phyloP scores from a whole-genome alignment of 345 rosid species.

The Anastatica hierochuntica region DNA sequence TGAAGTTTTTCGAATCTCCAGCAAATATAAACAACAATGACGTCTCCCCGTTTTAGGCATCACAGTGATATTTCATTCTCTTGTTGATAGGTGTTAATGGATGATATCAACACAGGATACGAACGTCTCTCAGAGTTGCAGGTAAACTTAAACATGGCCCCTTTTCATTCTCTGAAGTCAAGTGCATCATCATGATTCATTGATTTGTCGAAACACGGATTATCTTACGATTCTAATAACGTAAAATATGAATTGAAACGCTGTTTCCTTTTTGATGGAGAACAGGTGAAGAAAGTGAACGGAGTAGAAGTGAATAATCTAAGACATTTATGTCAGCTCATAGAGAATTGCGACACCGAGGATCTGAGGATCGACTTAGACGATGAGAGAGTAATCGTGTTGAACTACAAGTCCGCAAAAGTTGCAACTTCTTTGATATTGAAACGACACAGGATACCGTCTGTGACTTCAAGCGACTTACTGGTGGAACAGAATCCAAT shows the following conservation, averaged over 20 bases:
- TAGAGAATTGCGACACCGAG: conserved; percentile 44
- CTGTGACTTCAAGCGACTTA: conserved; percentile 51
- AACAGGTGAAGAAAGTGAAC: conserved; percentile 74
- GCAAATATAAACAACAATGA: too few relatives aligned
- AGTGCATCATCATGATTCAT: neutral
- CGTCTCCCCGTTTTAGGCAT: neutral
- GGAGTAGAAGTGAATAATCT: conserved; percentile 60
- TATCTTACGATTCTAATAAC: neutral
- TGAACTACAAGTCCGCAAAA: conserved; percentile 46
- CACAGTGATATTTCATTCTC: conserved; percentile 7
- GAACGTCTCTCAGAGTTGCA: conserved; percentile 86
- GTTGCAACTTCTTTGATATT: conserved; percentile 57
- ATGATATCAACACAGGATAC: conserved; percentile 78
- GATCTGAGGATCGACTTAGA: conserved; percentile 71
- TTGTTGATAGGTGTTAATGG: conserved; percentile 68
- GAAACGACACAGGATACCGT: conserved; percentile 69
- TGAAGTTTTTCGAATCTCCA: too few relatives aligned
- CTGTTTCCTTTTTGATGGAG: neutral
- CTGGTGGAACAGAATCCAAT: conserved; percentile 18
- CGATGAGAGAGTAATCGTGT: conserved; percentile 61
- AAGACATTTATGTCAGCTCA: conserved; percentile 60
- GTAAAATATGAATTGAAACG: neutral
- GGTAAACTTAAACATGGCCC: conserved; percentile 45
- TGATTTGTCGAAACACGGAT: neutral
- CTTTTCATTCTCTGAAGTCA: too few relatives aligned